phyloP scores from a whole-genome alignment of 805 yeast species.

The Cyberlindnera galapagoensis region DNA sequence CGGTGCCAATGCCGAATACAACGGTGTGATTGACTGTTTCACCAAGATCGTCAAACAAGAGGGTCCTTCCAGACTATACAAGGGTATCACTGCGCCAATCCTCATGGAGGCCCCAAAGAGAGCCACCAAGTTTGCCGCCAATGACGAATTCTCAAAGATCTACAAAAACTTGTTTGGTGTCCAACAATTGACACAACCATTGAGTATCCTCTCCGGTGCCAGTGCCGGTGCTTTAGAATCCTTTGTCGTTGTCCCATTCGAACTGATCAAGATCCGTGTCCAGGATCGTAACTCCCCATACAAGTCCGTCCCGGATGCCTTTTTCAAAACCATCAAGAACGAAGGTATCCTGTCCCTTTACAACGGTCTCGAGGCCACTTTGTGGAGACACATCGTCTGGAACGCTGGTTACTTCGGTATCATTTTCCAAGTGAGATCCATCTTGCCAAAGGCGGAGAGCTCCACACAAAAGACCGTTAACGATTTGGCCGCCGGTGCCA shows the following conservation, averaged over 20 bases:
- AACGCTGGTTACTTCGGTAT: slow-evolving; percentile 97
- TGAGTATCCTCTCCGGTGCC: slow-evolving; percentile 92
- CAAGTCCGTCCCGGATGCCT: slow-evolving; percentile 79
- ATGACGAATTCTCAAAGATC: slow-evolving; percentile 90
- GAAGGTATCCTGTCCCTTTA: slow-evolving; percentile 84
- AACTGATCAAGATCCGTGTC: slow-evolving; percentile 87
- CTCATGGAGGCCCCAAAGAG: slow-evolving; percentile 99
- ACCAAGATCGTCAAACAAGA: slow-evolving; percentile 78
- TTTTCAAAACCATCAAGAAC: slow-evolving; percentile 57
- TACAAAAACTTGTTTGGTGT: slow-evolving; percentile 70
- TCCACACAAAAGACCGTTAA: slow-evolving; percentile 72
- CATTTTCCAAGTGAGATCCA: slow-evolving; percentile 75
- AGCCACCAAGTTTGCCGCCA: slow-evolving; percentile 97
- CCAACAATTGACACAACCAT: slow-evolving; percentile 63
- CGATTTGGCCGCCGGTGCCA: slow-evolving; percentile 86
- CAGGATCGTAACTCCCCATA: slow-evolving; percentile 84
- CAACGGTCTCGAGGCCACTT: slow-evolving; percentile 92
- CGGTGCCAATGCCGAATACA: slow-evolving; percentile 52
- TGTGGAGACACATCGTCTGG: slow-evolving; percentile 97
- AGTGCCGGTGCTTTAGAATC: slow-evolving; percentile 98
- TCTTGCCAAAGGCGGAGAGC: slow-evolving; percentile 73
- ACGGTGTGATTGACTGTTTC: slow-evolving; percentile 80
- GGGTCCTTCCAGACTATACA: slow-evolving; percentile 77
- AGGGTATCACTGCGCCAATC: slow-evolving; percentile 94
- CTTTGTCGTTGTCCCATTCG: slow-evolving; percentile 96